Percentiles rank a stretch among this genome's conserved stretches.
phyloP scores from a whole-genome alignment of 768 basidiomycete genomes.

The Mycena indigotica region DNA sequence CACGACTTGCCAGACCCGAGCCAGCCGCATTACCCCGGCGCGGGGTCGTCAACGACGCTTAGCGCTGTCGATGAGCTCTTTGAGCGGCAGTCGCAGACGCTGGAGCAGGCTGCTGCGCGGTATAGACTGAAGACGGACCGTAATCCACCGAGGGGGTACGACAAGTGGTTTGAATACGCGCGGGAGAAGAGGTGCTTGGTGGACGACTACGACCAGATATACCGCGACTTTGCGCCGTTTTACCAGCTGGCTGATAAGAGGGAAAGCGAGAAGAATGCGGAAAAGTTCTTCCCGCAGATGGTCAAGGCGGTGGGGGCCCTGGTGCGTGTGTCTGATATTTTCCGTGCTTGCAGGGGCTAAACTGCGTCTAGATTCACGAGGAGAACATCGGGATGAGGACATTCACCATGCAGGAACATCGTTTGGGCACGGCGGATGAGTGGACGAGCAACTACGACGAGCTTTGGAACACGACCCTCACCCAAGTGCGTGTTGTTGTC shows the following conservation, averaged over 20 bases:
- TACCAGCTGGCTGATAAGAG: not conserved
- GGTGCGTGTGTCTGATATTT: not conserved
- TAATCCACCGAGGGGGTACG: not conserved
- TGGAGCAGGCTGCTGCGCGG: not conserved
- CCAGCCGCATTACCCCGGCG: not conserved
- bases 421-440: not conserved
- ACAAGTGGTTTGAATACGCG: not conserved
- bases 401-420: slow-evolving; percentile 4
- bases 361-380: not conserved
- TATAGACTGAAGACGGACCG: not conserved
- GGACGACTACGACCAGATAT: slow-evolving; percentile 5
- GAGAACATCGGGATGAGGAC: slow-evolving; percentile 13
- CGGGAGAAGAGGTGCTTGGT: not conserved
- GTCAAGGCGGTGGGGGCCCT: not conserved
- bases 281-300: slow-evolving; percentile 7
- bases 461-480: not conserved
- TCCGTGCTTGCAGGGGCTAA: not conserved
- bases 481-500: not conserved
- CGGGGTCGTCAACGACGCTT: not conserved
- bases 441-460: slow-evolving; percentile 8
- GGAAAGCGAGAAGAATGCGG: not conserved
- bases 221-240: slow-evolving; percentile 3
- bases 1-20: not conserved
- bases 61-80: not conserved
- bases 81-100: not conserved